phyloP scores from a whole-genome alignment of 345 rosid species.

The Noccaea bulbosa region DNA sequence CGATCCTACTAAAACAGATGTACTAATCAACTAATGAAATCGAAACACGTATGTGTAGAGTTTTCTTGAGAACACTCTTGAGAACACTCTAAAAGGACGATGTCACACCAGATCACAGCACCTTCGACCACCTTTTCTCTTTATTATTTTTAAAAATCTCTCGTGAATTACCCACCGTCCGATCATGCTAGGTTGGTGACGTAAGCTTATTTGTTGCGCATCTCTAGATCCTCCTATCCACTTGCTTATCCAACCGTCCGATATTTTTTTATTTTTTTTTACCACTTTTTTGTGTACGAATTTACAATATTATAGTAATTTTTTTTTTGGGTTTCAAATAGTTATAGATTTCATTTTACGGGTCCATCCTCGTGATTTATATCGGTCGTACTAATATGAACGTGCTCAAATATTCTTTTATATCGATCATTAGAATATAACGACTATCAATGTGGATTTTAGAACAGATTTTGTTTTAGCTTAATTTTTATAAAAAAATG shows the following conservation, averaged over 20 bases:
- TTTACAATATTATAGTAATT: too few relatives aligned
- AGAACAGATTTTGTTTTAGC: neutral
- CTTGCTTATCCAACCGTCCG: slow-evolving; percentile 28
- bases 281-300: too few relatives aligned
- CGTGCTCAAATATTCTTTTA: neutral
- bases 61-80: slow-evolving; percentile 1
- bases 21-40: neutral
- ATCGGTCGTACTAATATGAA: too few relatives aligned
- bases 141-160: neutral
- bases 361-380: neutral
- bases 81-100: slow-evolving; percentile 21
- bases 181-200: slow-evolving; percentile 39
- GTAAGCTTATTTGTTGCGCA: slow-evolving; percentile 32
- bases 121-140: neutral
- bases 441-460: neutral
- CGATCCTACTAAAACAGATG: slow-evolving; percentile 16
- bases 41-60: neutral
- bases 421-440: neutral
- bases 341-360: neutral
- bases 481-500: too few relatives aligned
- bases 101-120: slow-evolving; percentile 33
- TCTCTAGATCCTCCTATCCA: slow-evolving; percentile 37
- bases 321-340: too few relatives aligned
- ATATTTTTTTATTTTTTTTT: neutral
- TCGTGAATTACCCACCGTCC: slow-evolving; percentile 38